phyloP scores from a whole-genome alignment of 2,329 filamentous ascomycete genomes.

The Triangularia verruculosa region DNA sequence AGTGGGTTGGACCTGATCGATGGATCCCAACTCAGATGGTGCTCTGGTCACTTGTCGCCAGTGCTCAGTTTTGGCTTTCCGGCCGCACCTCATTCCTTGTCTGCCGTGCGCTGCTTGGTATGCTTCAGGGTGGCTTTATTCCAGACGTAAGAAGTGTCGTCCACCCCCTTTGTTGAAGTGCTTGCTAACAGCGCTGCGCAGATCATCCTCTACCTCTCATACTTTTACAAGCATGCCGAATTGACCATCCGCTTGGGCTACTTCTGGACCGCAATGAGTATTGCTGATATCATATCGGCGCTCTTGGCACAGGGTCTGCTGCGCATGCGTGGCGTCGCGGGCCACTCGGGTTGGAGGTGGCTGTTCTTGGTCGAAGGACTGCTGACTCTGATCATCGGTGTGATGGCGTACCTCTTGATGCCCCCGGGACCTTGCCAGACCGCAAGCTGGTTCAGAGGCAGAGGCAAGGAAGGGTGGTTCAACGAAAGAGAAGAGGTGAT shows the following conservation, averaged over 20 bases:
- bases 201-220: conserved; percentile 42
- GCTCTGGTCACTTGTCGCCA: conserved; percentile 53
- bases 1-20: conserved; percentile 56
- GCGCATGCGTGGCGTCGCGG: conserved; percentile 39
- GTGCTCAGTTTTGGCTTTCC: conserved; percentile 43
- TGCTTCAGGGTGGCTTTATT: conserved; percentile 47
- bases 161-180: not conserved
- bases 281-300: conserved; percentile 40
- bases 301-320: conserved; percentile 40
- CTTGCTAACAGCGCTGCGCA: conserved; percentile 6
- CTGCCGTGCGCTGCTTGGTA: conserved; percentile 39
- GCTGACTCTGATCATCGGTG: conserved; percentile 46
- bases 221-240: conserved; percentile 44
- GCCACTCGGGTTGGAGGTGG: conserved; percentile 44
- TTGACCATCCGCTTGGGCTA: conserved; percentile 39
- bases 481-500: conserved; percentile 57
- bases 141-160: conserved; percentile 37
- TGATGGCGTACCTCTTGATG: conserved; percentile 54
- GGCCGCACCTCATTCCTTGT: conserved; percentile 40
- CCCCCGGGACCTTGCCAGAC: conserved; percentile 52
- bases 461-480: conserved; percentile 57
- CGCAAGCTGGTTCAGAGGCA: conserved; percentile 50
- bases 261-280: conserved; percentile 42
- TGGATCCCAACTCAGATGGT: conserved; percentile 60
- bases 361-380: conserved; percentile 54